Evolutionary conservation across 768 basidiomycete species (phyloP), one percentile per base, ranked within the genome.

Genomic region (Panus rudis): DNA sequence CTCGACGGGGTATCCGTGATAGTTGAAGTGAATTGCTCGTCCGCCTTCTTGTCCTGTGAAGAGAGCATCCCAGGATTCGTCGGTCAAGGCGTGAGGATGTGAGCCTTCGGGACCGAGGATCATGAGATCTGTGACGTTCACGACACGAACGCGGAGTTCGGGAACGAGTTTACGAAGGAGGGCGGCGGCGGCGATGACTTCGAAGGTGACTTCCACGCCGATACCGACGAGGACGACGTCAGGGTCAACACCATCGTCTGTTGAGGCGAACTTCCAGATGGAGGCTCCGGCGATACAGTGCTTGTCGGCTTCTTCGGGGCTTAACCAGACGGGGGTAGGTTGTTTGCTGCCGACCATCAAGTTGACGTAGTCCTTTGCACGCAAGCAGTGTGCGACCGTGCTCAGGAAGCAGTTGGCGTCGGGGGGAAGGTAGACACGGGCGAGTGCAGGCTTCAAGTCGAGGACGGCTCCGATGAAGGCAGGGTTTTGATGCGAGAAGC

Each of bases 121-220:
- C 78, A 96, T 84, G 34, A 93, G 69, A 54, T 94, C 91, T 2
- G 88, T 87, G 46, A 94, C 82, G 51, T 94, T 93, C 45, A 93
- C 79, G 44, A 93, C 85, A 16, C 88, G 79, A 6, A 90, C 81
- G 27, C 92, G 81, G 21, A 96, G 72, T 7, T 72, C 71, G 2
- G 86, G 80, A n/a, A 70, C 69, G 19, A 75, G 63, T 54, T 78
- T 76, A 53, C 83, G 81, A 20, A 93, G 75, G 17, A 92, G 71
- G 2, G 80, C 79, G 0, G 88, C 84, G 1, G 92, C 91, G 2
- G 87, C 84, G 55, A 94, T 81, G 43, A 91, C 82, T 58, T 96
- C 92, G 52, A 89, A 84, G 0, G 88, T 93, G 19, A 89, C 73
- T 61, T 92, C 92, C 21, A 87, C 82, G 48, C 92, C 91, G 53